Evolutionary conservation across 805 yeast genomes (phyloP), one percentile per base, ranked within the genome.

Genomic region (Kuraishia floccosa): DNA sequence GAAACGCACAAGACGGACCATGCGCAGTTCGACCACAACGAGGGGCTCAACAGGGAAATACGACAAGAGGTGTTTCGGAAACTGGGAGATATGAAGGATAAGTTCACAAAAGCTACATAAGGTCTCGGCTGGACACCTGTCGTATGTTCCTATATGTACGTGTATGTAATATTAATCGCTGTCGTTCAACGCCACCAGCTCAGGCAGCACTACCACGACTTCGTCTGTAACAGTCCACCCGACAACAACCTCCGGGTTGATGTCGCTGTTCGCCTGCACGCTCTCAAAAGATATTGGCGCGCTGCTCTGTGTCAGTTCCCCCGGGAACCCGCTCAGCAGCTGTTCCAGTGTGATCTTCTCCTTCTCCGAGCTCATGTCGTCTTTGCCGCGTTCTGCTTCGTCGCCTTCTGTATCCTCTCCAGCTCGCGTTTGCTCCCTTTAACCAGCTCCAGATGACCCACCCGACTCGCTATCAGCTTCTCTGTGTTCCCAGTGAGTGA

Each of bases 401-500:
- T 20, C 4, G 45, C 47, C 51, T 70, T 73, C 39, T 62, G 70
- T 12, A 53, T 60, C 49, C 70, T 81, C 49, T 84, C 95, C 12
- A 83, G 36, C 44, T 81, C 73, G 58, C 93, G 73, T 62, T 96
- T 75, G 6, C 91, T 76, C 11, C 98, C 98, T 54, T 83, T 86
- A 40, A 89, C 60, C 24, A 89, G 52, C 58, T 89, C 98, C 45
- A 89, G 65, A 54, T 89, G 97, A 17, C 98, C 98, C 6, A 89
- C 96, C 51, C 89, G 70, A 34, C 93, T 67, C 2, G 96, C 77
- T 42, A 89, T 73, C 35, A 85, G 64, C 57, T 74, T 85, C 56
- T 89, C 98, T 3, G 97, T 89, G 25, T 71, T 63, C 3, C 72
- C 48, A 30, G 56, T 63, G 50, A 61, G 72, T 42, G 63, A 70